A percentile compares a stretch with the other conserved stretches of the same genome.
Evolutionary conservation across 106 monocot genomes (phyloP).

Genomic region (Amphibolis antarctica): DNA sequence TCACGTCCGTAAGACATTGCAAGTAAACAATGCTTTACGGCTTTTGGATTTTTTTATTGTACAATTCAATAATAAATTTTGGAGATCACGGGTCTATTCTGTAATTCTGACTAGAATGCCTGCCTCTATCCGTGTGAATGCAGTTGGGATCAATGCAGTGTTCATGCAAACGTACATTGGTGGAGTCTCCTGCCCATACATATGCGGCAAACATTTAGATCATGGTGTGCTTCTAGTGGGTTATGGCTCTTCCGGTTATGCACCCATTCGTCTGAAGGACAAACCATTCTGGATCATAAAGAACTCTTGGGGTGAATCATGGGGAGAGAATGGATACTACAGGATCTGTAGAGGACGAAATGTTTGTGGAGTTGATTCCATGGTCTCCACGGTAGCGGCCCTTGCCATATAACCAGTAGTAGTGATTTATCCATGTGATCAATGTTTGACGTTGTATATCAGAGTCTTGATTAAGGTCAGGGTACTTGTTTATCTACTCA

Average conservation of each 20-base stretch:
- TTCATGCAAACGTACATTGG: constrained; percentile 89
- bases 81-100: too few species aligned
- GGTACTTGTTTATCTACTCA: background rate
- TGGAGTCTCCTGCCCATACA: constrained; percentile 85
- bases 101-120: background rate
- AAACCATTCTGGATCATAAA: constrained; percentile 96
- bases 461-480: background rate
- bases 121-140: constrained; percentile 4
- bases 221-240: constrained; percentile 86
- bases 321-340: constrained; percentile 88
- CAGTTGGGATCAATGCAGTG: constrained; percentile 83
- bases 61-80: too few species aligned
- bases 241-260: constrained; percentile 61
- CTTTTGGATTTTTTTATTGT: too few species aligned
- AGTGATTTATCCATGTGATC: background rate
- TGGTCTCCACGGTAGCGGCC: constrained; percentile 78
- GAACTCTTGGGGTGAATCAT: constrained; percentile 93
- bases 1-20: too few species aligned
- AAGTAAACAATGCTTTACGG: too few species aligned
- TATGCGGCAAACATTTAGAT: constrained; percentile 57
- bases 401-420: constrained; percentile 8
- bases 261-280: constrained; percentile 72
- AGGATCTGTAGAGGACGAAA: constrained; percentile 82
- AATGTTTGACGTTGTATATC: background rate
- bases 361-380: constrained; percentile 78